phyloP scores from a whole-genome alignment of 1,284 basidiomycete species.

The Puccinia sorghi region DNA sequence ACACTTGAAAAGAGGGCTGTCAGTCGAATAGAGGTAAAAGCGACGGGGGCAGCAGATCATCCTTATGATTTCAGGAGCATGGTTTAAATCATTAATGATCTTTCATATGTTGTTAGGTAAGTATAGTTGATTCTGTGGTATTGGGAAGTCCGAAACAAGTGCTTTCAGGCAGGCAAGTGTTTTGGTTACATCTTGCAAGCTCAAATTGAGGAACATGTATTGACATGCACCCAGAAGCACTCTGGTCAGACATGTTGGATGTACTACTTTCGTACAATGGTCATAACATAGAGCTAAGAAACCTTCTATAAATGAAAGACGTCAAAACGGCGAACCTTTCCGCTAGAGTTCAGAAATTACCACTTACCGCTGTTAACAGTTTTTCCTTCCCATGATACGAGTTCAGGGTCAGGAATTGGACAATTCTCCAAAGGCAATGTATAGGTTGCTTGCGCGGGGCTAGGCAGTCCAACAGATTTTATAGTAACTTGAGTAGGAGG shows the following conservation, averaged over 20 bases:
- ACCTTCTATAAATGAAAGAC: background rate
- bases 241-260: constrained; percentile 1
- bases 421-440: background rate
- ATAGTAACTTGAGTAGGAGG: background rate
- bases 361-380: constrained; percentile 5
- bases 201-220: constrained; percentile 11
- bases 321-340: too few relatives aligned
- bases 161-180: constrained; percentile 2
- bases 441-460: background rate
- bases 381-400: background rate
- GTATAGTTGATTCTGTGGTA: background rate
- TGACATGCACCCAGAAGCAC: constrained; percentile 10
- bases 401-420: background rate
- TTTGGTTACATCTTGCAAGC: background rate
- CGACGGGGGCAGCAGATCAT: constrained; percentile 3
- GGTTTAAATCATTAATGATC: background rate
- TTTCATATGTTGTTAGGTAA: constrained; percentile 2
- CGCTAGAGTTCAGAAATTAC: background rate
- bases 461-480: background rate
- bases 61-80: constrained; percentile 2
- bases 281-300: background rate
- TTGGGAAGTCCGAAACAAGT: background rate
- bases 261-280: background rate
- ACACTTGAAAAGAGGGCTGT: background rate
- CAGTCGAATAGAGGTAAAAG: constrained; percentile 5